Evolutionary conservation across 192 early-diverging fungal genomes (phyloP).

Genomic region (Rhizophagus clarus): DNA sequence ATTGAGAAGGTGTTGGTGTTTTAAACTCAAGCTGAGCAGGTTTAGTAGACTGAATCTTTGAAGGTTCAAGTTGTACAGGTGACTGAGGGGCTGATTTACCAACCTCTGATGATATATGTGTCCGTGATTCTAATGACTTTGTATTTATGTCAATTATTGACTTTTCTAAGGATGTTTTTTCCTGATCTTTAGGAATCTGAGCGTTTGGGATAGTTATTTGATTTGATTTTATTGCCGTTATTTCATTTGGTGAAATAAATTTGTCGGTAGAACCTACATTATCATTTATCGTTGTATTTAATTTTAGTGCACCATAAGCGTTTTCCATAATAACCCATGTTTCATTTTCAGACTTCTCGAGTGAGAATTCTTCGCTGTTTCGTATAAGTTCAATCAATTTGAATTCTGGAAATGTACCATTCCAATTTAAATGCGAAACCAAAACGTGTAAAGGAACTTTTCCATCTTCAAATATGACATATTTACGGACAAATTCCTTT

Average conservation of each 20-base stretch:
- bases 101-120: not conserved
- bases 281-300: not conserved
- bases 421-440: slow-evolving; percentile 7
- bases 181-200: not conserved
- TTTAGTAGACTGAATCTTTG: not conserved
- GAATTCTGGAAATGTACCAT: slow-evolving; percentile 5
- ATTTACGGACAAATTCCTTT: slow-evolving; percentile 1
- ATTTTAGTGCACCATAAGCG: not conserved
- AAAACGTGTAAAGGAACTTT: not conserved
- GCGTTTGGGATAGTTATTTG: not conserved
- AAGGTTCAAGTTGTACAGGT: not conserved
- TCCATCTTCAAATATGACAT: not conserved
- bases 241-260: not conserved
- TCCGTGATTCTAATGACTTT: not conserved
- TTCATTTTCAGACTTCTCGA: not conserved
- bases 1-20: not conserved
- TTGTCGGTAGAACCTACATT: not conserved
- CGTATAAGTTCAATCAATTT: slow-evolving; percentile 6
- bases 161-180: not conserved
- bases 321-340: not conserved
- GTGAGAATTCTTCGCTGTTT: not conserved
- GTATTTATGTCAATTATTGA: not conserved
- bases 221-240: not conserved
- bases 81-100: not conserved
- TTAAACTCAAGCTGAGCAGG: not conserved